These are phyloP conservation scores for Letharia lupina DNA, from an alignment of 495 filamentous ascomycete species.

Conservation along the genomic window DNA sequence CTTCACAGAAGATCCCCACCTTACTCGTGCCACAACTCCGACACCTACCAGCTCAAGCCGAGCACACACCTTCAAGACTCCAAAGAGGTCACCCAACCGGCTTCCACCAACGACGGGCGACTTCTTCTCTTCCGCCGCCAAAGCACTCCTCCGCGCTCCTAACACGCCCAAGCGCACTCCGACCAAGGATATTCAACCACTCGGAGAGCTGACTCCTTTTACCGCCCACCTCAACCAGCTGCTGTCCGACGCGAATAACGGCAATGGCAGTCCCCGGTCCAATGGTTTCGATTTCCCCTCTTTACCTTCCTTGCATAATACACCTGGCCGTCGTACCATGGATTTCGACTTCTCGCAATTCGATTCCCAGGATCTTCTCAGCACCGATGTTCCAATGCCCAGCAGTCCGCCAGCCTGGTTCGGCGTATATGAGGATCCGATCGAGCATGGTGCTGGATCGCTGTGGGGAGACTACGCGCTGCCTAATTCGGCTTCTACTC, in stretches of 20 bases:
- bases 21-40: slow-evolving; percentile 53
- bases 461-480: slow-evolving; percentile 21
- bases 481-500: slow-evolving; percentile 14
- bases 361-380: slow-evolving; percentile 38
- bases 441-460: slow-evolving; percentile 12
- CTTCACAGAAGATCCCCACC: slow-evolving; percentile 41
- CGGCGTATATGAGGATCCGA: slow-evolving; percentile 33
- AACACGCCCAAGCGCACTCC: slow-evolving; percentile 24
- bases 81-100: slow-evolving; percentile 39
- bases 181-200: slow-evolving; percentile 17
- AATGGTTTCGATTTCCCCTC: slow-evolving; percentile 29
- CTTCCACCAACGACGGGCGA: slow-evolving; percentile 20
- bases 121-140: slow-evolving; percentile 24
- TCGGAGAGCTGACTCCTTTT: slow-evolving; percentile 41
- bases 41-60: slow-evolving; percentile 43
- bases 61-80: slow-evolving; percentile 46
- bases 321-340: slow-evolving; percentile 28
- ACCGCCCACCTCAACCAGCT: slow-evolving; percentile 52
- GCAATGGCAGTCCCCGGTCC: slow-evolving; percentile 34
- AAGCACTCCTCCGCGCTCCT: slow-evolving; percentile 22
- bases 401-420: slow-evolving; percentile 44
- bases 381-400: slow-evolving; percentile 43
- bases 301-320: slow-evolving; percentile 35
- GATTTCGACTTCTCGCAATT: slow-evolving; percentile 26
- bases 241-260: slow-evolving; percentile 46